Conservation (phyloP, 148 eudicot species). For the Nyssa sinensis region DNA sequence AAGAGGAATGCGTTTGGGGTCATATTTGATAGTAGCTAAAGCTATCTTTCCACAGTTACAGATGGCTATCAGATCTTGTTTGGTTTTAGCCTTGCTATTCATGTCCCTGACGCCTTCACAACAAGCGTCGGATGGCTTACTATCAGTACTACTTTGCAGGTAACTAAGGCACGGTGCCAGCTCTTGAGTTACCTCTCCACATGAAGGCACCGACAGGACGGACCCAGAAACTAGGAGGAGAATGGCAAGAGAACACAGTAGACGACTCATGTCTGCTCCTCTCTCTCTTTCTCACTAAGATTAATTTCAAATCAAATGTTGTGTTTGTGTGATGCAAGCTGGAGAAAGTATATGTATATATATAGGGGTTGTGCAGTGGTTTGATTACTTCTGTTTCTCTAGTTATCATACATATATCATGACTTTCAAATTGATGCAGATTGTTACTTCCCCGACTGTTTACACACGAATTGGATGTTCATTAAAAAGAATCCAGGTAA, state of each 20-base stretch:
- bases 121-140: neutral
- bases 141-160: neutral
- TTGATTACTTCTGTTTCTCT: too few relatives aligned
- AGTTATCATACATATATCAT: neutral
- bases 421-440: neutral
- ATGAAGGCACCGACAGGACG: neutral
- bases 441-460: neutral
- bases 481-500: too few relatives aligned
- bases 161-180: neutral
- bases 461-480: too few relatives aligned
- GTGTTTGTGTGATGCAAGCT: neutral
- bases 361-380: too few relatives aligned
- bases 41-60: neutral
- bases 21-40: neutral
- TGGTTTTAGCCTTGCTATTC: neutral
- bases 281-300: too few relatives aligned
- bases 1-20: neutral
- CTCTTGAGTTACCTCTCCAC: neutral
- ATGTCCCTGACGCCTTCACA: neutral
- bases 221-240: neutral
- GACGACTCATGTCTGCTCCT: neutral
- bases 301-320: neutral
- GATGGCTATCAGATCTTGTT: neutral
- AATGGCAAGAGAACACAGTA: neutral
- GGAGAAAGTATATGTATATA: neutral